Base-by-base conservation (phyloP, 371 early-diverging fungal species). In the Haplosporangium sp. region DNA sequence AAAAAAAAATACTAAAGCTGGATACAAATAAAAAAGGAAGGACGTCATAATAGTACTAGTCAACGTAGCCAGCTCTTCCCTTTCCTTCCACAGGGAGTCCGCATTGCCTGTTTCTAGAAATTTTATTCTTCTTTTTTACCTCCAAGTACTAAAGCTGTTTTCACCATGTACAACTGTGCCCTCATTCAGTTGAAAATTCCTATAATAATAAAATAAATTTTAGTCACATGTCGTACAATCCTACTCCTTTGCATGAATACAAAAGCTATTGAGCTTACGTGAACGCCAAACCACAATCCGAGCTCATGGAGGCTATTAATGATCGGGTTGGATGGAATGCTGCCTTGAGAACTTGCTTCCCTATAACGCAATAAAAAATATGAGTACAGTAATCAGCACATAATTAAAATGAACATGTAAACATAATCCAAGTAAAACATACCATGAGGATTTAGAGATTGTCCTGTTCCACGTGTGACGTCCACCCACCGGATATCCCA, bases 401-500 rank as follows among this genome's bases (percentile, higher is more conserved):
- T 7, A 7, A 15, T 35, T 37, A 27, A 27, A 27, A 57, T 57
- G 7, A 60, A 60, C 27, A 27, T 27, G 27, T 27, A 65, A 38
- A 35, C 1, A 58, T 42, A 34, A 20, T 48, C 4, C 27, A 27
- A 27, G 27, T 27, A 27, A 27, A 27, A 19, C 68, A 20, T 73
- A 70, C 67, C 65, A 50, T 73, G 79, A 4, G 71, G 67, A 62
- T 69, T 63, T 11, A 78, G 69, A 6, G 74, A 71, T 48, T 78
- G 79, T 6, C 79, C 74, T 17, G 74, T 63, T 0, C 79, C 79
- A 10, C 79, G 79, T 7, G 69, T 69, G 9, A 74, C 74, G 42
- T 78, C 73, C 67, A 58, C 61, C 79, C 79, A 78, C 15, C 79
- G 79, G 20, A 78, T 63, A 57, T 78, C 79, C 79, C 79, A 78